Base-by-base conservation (phyloP, 306 rosid genomes). In the Fragaria vesca region DNA sequence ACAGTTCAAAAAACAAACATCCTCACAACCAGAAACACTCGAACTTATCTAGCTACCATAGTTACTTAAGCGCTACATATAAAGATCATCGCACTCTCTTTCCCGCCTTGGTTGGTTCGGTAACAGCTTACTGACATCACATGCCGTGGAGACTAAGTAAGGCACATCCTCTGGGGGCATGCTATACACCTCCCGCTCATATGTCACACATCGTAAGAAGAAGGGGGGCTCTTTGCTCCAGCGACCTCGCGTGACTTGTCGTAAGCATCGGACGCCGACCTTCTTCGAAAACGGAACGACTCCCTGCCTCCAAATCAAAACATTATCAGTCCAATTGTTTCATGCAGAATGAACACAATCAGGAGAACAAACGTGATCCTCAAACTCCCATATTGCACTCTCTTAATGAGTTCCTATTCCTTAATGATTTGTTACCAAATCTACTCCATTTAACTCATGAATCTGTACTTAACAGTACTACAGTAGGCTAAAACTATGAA, bases 161-260 rank as follows among this genome's bases (percentile, higher is more conserved):
- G n/a, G 42, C 67, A 1, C 34, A 24, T 58, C 12, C 7, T 58
- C 65, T 3, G 8, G 65, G 2, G 34, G 34, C 62, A 10, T 55
- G 30, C 62, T 55, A 46, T 2, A 48, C 17, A 21, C 12, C 45
- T 7, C 7, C 45, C 17, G 36, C 17, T 85, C 83, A 83, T 26
- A 76, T 34, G 72, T 92, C 91, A 90, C 84, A 81, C 90, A 83
- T 93, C 92, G 82, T 74, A 90, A 88, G 96, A 80, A 89, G 95
- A 58, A 82, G 91, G 45, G 85, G 93, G 12, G 88, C 79, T 80
- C 79, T 82, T 76, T 75, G 89, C 73, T 88, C 91, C 79, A 83
- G 36, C 55, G 76, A 61, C 81, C 63, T 76, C 78, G 78, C 57
- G 69, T 21, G 87, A 76, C 87, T 91, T 91, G 85, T 85, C 89